phyloP scores from a whole-genome alignment of 2,329 filamentous ascomycete genomes.

The Neopestalotiopsis sp. region DNA sequence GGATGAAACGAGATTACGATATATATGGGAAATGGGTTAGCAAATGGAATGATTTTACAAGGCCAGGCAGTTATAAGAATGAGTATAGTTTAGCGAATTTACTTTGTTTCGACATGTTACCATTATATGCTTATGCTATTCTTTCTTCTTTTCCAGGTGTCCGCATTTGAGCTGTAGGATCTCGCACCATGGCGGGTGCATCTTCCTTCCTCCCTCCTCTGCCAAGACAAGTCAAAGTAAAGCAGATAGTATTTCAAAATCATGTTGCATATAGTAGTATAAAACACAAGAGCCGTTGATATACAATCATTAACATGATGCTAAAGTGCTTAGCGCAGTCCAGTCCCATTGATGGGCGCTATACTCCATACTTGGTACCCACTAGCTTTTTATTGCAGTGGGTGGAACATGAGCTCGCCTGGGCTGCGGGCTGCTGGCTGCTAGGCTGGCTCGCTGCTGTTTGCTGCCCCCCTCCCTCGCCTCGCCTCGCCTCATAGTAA shows the following conservation, averaged over 20 bases:
- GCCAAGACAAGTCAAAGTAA: no score
- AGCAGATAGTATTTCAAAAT: neutral
- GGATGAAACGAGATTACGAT: neutral
- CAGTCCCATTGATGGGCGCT: neutral
- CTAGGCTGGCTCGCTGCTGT: no score
- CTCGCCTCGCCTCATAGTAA: neutral
- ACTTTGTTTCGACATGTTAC: neutral
- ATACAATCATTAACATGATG: neutral
- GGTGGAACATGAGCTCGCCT: neutral
- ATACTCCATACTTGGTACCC: neutral
- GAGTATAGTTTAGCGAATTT: neutral
- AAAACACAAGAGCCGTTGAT: neutral
- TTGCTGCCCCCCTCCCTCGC: neutral
- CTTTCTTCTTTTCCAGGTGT: neutral
- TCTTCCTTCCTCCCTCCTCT: no score
- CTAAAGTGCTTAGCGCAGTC: neutral
- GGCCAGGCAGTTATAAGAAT: neutral
- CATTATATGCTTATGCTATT: neutral
- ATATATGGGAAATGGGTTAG: neutral
- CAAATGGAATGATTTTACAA: neutral
- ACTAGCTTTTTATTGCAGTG: neutral
- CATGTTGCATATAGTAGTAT: neutral
- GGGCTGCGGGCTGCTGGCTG: no score
- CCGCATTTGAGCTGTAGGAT: neutral
- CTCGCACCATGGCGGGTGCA: no score